These are phyloP conservation scores for Gymnopus androsaceus DNA, from an alignment of 1,284 basidiomycete species.

Conservation along the genomic window DNA sequence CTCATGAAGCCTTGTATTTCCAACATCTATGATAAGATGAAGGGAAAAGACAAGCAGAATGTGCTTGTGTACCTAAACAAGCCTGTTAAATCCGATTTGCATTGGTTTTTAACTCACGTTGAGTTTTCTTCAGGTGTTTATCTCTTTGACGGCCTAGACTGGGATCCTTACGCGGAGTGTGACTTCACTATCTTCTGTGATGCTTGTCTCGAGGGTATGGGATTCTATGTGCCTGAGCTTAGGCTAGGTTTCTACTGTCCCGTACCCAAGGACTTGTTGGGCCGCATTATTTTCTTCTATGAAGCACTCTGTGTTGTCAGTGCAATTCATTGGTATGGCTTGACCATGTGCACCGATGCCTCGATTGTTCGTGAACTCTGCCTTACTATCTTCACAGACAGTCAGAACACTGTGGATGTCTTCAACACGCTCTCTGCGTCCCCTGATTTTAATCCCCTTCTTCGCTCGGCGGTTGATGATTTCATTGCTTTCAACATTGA, in stretches of 20 bases:
- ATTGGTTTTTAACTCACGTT: neutral
- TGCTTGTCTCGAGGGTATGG: slow-evolving; percentile 3
- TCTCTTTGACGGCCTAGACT: neutral
- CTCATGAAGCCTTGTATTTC: slow-evolving; percentile 32
- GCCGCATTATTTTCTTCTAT: neutral
- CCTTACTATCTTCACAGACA: neutral
- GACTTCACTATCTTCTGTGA: slow-evolving; percentile 4
- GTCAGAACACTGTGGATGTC: neutral
- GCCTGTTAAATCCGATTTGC: neutral
- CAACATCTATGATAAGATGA: slow-evolving; percentile 34
- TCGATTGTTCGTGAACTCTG: neutral
- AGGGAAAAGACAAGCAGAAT: slow-evolving; percentile 20
- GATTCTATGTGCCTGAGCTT: slow-evolving; percentile 1
- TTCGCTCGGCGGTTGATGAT: neutral
- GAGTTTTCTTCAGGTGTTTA: neutral
- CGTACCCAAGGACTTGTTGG: neutral
- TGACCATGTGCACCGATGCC: neutral
- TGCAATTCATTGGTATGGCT: neutral
- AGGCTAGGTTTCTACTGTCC: neutral
- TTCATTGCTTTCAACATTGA: neutral
- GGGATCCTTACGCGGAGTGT: neutral
- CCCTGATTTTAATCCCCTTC: neutral
- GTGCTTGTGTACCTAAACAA: slow-evolving; percentile 30
- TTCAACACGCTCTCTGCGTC: neutral
- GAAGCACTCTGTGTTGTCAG: neutral